Conservation (phyloP, 2,329 filamentous ascomycete species). For the Pseudopyricularia cyperi region DNA sequence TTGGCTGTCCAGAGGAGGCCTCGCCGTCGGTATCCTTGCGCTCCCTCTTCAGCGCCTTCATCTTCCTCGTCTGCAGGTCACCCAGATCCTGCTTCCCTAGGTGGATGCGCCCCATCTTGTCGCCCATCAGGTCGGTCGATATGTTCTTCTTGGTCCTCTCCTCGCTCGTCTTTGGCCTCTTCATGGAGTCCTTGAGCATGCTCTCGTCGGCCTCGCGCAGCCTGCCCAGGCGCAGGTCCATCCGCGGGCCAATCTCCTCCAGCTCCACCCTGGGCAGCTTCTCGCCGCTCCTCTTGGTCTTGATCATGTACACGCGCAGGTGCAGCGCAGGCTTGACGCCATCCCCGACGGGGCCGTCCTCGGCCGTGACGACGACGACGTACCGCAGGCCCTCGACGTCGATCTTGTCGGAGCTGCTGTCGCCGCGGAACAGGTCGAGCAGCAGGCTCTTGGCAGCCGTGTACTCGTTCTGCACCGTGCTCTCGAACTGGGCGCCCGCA, state of each 20-base stretch:
- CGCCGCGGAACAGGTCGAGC: slow-evolving; percentile 81
- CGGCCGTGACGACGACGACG: slow-evolving; percentile 68
- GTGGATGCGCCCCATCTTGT: slow-evolving; percentile 92
- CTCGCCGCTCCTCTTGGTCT: slow-evolving; percentile 76
- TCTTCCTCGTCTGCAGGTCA: slow-evolving; percentile 89
- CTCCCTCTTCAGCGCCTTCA: slow-evolving; percentile 92
- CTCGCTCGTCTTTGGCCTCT: slow-evolving; percentile 63
- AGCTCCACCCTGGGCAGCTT: slow-evolving; percentile 82
- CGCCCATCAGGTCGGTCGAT: slow-evolving; percentile 77
- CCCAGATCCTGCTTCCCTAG: slow-evolving; percentile 79
- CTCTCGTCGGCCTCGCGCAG: slow-evolving; percentile 64
- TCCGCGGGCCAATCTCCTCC: slow-evolving; percentile 87
- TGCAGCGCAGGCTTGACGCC: slow-evolving; percentile 43
- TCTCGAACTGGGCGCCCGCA: slow-evolving; percentile 76
- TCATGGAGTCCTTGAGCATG: slow-evolving; percentile 81
- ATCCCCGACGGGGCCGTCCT: slow-evolving; percentile 37
- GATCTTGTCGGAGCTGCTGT: slow-evolving; percentile 60
- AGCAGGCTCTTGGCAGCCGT: slow-evolving; percentile 79
- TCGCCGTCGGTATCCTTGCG: slow-evolving; percentile 41
- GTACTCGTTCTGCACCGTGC: slow-evolving; percentile 64
- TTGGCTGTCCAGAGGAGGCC: background rate
- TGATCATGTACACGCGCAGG: slow-evolving; percentile 73
- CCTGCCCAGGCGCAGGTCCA: slow-evolving; percentile 82
- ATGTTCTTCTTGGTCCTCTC: slow-evolving; percentile 94
- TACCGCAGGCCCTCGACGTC: slow-evolving; percentile 95